These are phyloP conservation scores for Volutella citrinella DNA, from an alignment of 2,329 filamentous ascomycete genomes.

Conservation along the genomic window DNA sequence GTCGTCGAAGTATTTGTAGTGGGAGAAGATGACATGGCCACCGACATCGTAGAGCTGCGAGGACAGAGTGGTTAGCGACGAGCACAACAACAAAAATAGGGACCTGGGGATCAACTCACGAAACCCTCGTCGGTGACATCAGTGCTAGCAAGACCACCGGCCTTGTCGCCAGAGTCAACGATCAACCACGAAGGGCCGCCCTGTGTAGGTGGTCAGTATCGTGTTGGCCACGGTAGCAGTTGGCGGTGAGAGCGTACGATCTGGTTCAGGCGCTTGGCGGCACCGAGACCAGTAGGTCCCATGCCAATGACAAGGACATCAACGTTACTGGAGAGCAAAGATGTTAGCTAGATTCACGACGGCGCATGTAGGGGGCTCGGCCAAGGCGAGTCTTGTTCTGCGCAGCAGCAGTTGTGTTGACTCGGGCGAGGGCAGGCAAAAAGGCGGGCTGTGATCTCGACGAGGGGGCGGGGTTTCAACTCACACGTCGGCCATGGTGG, in stretches of 20 bases:
- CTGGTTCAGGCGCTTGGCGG: conserved; percentile 96
- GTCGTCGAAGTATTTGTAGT: conserved; percentile 99
- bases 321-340: conserved; percentile 62
- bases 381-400: conserved; percentile 2
- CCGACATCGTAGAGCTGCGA: conserved; percentile 95
- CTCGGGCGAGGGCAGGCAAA: conserved; percentile 2
- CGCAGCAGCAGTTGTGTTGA: conserved; percentile 1
- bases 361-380: too few species aligned
- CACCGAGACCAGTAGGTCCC: conserved; percentile 94
- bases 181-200: conserved; percentile 94
- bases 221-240: conserved; percentile 19
- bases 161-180: conserved; percentile 85
- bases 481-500: conserved; percentile 41
- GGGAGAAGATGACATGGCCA: conserved; percentile 97
- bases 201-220: conserved; percentile 45
- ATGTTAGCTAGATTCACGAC: too few species aligned
- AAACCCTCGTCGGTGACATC: conserved; percentile 95
- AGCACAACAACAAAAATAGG: conserved; percentile 1
- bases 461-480: too few species aligned
- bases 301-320: conserved; percentile 98
- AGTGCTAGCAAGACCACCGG: conserved; percentile 93
- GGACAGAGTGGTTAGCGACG: conserved; percentile 16
- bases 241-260: conserved; percentile 62
- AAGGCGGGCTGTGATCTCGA: conserved; percentile 11
- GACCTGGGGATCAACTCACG: conserved; percentile 57